Evolutionary conservation across 1,284 basidiomycete genomes (phyloP), one percentile per base, ranked within the genome.

Genomic region (Ustilago esculenta): DNA sequence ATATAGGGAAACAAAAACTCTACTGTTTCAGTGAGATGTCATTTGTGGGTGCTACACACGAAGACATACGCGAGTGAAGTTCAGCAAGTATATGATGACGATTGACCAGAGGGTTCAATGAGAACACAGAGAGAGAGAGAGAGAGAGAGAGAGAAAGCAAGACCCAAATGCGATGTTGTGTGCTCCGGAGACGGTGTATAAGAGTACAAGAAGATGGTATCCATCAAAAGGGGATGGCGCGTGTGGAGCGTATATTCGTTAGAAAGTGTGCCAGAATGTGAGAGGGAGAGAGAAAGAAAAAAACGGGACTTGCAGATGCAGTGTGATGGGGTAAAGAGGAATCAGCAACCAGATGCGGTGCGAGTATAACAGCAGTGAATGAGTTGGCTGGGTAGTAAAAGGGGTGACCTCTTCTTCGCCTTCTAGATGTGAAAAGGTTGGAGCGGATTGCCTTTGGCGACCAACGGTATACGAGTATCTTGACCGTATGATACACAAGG

Each of bases 131-230:
- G 21, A 21, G 37, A 15, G 34, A 41, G 24, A 49, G 24, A 44
- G 41, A 48, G 50, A 50, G 40, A 46, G 42, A 48, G 29, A 53
- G 25, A 25, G 25, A 42, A 34, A 51, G 23, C 24, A 15, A 64
- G 24, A 41, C 36, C 56, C 44, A 58, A 55, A 34, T 53, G 57
- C 50, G 52, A 50, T 41, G 47, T 23, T 24, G 33, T 50, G 63
- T 52, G 56, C 63, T 66, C 63, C 63, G 35, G 35, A 52, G 35
- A 51, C 32, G 33, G 66, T 63, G 66, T 69, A 69, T 69, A 69
- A 69, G 66, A 63, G 66, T 69, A 63, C 66, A 69, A 39, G 29
- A 11, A 30, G 7, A 33, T 18, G 46, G 27, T 44, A 61, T 47
- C 39, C 49, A 40, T 40, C 20, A 12, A 21, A 35, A 18, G 23